Percentiles rank a stretch among this genome's conserved stretches.
These are phyloP conservation scores for Pachysandra terminalis DNA, from an alignment of 164 flowering plant species.

Conservation along the genomic window DNA sequence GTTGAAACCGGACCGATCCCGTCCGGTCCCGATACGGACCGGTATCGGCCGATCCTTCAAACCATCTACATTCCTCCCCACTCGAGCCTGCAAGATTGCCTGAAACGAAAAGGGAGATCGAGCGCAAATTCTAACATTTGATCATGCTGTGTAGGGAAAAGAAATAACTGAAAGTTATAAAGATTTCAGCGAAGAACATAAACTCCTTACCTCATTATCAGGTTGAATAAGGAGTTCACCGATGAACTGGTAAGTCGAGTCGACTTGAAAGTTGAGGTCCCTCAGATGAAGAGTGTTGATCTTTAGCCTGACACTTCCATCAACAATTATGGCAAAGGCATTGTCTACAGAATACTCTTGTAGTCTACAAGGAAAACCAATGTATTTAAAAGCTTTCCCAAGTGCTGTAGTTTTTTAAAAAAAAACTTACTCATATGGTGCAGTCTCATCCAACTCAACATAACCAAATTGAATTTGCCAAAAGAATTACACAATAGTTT, in stretches of 20 bases:
- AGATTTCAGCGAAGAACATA: background rate
- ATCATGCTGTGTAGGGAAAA: background rate
- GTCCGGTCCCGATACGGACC: too few relatives aligned
- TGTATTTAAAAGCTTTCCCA: background rate
- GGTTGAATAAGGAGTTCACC: conserved; percentile 69
- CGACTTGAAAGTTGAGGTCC: conserved; percentile 52
- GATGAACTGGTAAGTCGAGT: conserved; percentile 83
- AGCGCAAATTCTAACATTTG: background rate
- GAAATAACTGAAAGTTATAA: background rate
- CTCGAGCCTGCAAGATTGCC: conserved; percentile 71
- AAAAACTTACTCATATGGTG: too few relatives aligned
- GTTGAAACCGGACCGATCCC: too few relatives aligned
- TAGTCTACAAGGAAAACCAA: conserved; percentile 38
- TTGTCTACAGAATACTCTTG: conserved; percentile 57
- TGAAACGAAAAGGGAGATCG: conserved; percentile 22
- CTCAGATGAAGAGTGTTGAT: conserved; percentile 66
- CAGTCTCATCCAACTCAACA: too few relatives aligned
- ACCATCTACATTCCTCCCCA: conserved; percentile 89
- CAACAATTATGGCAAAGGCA: conserved; percentile 51
- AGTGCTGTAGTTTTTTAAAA: background rate
- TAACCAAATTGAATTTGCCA: too few relatives aligned
- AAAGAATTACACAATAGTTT: too few relatives aligned
- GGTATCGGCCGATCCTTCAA: conserved; percentile 68
- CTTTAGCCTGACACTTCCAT: conserved; percentile 52
- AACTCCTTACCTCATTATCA: conserved; percentile 42